Conservation (phyloP, 2,329 filamentous ascomycete genomes). For the Penicillium sp. region DNA sequence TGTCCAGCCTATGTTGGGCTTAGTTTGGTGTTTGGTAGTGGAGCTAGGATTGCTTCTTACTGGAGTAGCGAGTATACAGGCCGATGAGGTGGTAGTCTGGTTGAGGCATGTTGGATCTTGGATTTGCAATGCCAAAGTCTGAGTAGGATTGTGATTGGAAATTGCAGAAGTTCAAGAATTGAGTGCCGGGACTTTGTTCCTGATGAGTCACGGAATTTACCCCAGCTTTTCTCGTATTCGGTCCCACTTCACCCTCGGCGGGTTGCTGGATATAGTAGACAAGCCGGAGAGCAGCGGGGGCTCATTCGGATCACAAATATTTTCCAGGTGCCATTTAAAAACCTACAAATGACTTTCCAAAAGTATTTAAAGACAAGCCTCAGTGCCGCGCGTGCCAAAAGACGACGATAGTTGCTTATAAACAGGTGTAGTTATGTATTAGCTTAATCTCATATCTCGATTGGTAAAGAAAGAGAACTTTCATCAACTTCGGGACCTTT, state of each 20-base stretch:
- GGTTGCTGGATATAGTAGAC: too few relatives aligned
- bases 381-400: too few relatives aligned
- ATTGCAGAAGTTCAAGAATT: background rate
- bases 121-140: constrained; percentile 7
- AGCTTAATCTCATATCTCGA: too few relatives aligned
- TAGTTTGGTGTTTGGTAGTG: background rate
- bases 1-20: constrained; percentile 33
- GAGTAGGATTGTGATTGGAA: background rate
- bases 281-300: too few relatives aligned
- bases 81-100: constrained; percentile 34
- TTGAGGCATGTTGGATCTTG: background rate
- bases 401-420: too few relatives aligned
- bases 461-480: too few relatives aligned
- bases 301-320: too few relatives aligned
- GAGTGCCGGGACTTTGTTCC: background rate
- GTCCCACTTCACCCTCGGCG: background rate
- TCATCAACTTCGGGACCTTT: too few relatives aligned
- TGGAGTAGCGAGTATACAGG: constrained; percentile 35
- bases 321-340: too few relatives aligned
- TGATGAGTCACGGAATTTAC: background rate
- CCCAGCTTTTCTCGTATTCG: background rate
- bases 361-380: too few relatives aligned
- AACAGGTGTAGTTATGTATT: too few relatives aligned
- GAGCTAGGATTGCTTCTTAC: constrained; percentile 16
- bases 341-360: too few relatives aligned